Conservation (phyloP, 2,329 filamentous ascomycete species). For the Epichloe baconii region DNA sequence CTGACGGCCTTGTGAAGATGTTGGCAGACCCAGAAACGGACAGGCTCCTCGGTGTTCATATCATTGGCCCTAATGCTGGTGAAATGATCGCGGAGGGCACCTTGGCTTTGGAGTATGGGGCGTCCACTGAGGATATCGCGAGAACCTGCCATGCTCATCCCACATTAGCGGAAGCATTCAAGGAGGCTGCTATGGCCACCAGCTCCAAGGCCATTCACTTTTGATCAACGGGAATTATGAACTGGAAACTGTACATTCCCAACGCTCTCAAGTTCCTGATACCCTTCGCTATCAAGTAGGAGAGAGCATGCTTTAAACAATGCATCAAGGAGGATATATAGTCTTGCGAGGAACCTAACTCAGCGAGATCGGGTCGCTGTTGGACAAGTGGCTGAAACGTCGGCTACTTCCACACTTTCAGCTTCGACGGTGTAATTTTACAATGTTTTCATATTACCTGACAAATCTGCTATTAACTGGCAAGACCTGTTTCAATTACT, state of each 20-base stretch:
- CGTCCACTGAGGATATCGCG: conserved; percentile 86
- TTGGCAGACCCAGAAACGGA: conserved; percentile 93
- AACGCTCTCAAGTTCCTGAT: background rate
- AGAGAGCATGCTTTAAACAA: background rate
- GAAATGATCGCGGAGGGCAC: conserved; percentile 99
- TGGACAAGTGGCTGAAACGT: background rate
- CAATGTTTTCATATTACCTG: background rate
- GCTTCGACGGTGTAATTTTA: conserved; percentile 1
- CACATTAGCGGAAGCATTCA: conserved; percentile 93
- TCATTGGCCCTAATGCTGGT: conserved; percentile 87
- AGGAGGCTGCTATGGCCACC: conserved; percentile 98
- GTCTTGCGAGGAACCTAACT: background rate
- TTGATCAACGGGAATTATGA: conserved; percentile 31
- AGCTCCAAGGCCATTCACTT: conserved; percentile 94
- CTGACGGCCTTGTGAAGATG: conserved; percentile 95
- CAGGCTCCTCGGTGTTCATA: conserved; percentile 88
- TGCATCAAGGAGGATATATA: background rate
- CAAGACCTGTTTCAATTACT: no score
- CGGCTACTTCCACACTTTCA: background rate
- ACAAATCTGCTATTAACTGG: background rate
- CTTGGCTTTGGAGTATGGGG: conserved; percentile 90
- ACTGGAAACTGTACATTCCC: background rate
- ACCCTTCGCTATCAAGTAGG: background rate
- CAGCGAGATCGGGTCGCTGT: background rate
- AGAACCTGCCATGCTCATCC: conserved; percentile 95